Evolutionary conservation across 2,329 filamentous ascomycete genomes (phyloP).

Genomic region (Mycosphaerelloides madeirae): DNA sequence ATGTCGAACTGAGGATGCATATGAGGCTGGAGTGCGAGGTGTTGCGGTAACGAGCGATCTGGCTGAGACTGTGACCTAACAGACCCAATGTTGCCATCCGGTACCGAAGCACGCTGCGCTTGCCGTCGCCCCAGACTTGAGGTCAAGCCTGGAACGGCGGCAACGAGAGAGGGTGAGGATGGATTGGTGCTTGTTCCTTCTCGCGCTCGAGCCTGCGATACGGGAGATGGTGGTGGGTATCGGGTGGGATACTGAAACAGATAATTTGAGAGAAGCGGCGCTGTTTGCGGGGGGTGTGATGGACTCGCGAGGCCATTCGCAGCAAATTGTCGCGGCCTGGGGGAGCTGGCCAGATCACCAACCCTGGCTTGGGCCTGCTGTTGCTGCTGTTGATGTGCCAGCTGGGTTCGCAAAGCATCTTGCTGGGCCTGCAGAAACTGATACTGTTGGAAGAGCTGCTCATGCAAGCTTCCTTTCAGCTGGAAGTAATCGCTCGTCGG

Average conservation of each 20-base stretch:
- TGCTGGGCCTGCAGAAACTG: slow-evolving; percentile 34
- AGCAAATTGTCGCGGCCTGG: slow-evolving; percentile 29
- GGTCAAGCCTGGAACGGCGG: slow-evolving; percentile 38
- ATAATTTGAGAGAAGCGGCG: slow-evolving; percentile 38
- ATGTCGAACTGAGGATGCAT: slow-evolving; percentile 38
- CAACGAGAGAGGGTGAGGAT: slow-evolving; percentile 44
- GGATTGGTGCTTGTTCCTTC: slow-evolving; percentile 46
- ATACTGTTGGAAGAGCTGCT: slow-evolving; percentile 47
- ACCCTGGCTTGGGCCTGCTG: slow-evolving; percentile 29
- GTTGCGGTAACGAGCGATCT: slow-evolving; percentile 40
- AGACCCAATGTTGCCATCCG: slow-evolving; percentile 38
- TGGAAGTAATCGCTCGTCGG: slow-evolving; percentile 42
- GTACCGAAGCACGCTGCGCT: slow-evolving; percentile 40
- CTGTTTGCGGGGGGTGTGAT: slow-evolving; percentile 32
- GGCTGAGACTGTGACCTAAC: slow-evolving; percentile 49
- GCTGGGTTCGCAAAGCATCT: slow-evolving; percentile 37
- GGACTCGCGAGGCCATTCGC: slow-evolving; percentile 29
- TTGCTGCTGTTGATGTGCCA: slow-evolving; percentile 40
- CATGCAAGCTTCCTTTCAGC: slow-evolving; percentile 41
- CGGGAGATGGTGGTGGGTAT: slow-evolving; percentile 37
- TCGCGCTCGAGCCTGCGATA: slow-evolving; percentile 35
- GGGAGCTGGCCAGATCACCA: slow-evolving; percentile 37
- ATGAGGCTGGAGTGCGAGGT: slow-evolving; percentile 35
- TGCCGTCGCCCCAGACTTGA: slow-evolving; percentile 28
- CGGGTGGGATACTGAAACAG: slow-evolving; percentile 45